Conservation (phyloP, 2,329 filamentous ascomycete species). For the Xylariaceae sp. region DNA sequence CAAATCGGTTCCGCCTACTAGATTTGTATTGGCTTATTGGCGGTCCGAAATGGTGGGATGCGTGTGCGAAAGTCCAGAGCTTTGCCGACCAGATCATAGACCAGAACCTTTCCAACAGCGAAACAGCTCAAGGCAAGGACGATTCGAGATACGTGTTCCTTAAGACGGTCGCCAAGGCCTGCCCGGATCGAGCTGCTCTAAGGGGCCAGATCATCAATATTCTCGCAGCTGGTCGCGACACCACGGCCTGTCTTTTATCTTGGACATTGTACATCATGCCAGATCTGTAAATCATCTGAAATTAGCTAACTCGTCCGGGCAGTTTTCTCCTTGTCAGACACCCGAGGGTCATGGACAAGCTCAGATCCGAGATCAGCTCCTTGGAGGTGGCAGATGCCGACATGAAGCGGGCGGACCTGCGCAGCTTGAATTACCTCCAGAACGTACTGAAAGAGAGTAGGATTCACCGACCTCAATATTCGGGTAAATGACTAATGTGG, state of each 20-base stretch:
- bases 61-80: conserved; percentile 12
- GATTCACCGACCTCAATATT: conserved; percentile 2
- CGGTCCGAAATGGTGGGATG: conserved; percentile 8
- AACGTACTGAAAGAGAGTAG: conserved; percentile 19
- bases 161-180: conserved; percentile 12
- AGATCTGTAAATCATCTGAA: too few species aligned
- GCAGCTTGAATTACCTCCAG: conserved; percentile 14
- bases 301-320: background rate
- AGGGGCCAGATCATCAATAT: conserved; percentile 21
- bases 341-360: conserved; percentile 13
- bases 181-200: conserved; percentile 11
- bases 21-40: conserved; percentile 17
- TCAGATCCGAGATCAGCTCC: conserved; percentile 13
- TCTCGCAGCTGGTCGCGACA: conserved; percentile 19
- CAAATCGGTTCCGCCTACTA: conserved; percentile 13
- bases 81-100: conserved; percentile 19
- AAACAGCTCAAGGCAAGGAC: conserved; percentile 3
- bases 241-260: conserved; percentile 17
- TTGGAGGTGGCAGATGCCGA: conserved; percentile 9
- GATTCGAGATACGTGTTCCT: conserved; percentile 14
- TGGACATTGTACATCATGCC: conserved; percentile 17
- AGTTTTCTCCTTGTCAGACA: conserved; percentile 18
- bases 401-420: conserved; percentile 12
- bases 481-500: background rate
- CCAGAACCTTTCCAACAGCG: conserved; percentile 10